Base-by-base conservation (phyloP, 108 stramenopile species). In the Nitzschia palea region DNA sequence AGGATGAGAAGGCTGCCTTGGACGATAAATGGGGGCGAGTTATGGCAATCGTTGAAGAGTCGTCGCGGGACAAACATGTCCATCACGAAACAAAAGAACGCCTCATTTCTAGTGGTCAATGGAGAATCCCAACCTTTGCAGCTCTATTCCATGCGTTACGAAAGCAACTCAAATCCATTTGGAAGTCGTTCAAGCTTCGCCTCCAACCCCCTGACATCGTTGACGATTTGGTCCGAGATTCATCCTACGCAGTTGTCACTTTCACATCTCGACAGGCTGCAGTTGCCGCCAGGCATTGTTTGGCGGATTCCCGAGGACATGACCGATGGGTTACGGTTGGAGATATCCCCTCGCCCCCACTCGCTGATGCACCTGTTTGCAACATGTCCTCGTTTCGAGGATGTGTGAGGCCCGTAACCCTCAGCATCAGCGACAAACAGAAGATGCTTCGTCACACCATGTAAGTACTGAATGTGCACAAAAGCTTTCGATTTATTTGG, bases 261-360 rank as follows among this genome's bases (percentile, higher is more conserved):
- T 95, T 95, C 52, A 89, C 87, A 10, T 87, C 86, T 26, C 73
- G 94, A 30, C 94, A 95, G 64, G 94, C 94, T 30, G 90, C 94
- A 3, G 86, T 88, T 36, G 87, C 92, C 14, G 94, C 94, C 1
- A 71, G 94, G 42, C 78, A 91, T 53, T 90, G 89, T 62, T 61
- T 88, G 28, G 78, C 81, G 3, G 94, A 95, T 79, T 90, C 90
- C 20, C 76, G 94, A 62, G 94, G 89, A 26, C 67, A 70, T 23
- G 70, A 75, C 22, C 68, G 90, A 44, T 95, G 94, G 94, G 60
- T 79, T 31, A 77, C 79, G 8, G 60, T 80, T 0, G 55, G 74
- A 18, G 70, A 73, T 12, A 63, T 92, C 3, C 94, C 94, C 3
- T 82, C 90, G 23, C 84, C 94, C 26, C 94, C 94, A 8, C 71